Evolutionary conservation across 495 filamentous ascomycete genomes (phyloP).

Genomic region (Penicillium lagena): DNA sequence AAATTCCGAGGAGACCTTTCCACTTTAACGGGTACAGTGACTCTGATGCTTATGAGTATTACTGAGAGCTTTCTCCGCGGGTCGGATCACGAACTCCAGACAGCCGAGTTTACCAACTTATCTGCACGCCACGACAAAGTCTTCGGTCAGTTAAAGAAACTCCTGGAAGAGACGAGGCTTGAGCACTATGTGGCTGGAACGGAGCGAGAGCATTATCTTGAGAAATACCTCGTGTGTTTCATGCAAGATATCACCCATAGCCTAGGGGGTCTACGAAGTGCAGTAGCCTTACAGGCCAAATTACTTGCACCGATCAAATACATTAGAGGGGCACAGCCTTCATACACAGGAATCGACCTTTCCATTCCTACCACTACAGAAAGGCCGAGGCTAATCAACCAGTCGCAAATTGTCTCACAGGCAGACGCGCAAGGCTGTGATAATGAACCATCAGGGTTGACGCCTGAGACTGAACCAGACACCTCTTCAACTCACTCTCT

Average conservation of each 20-base stretch:
- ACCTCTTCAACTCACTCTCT: slow-evolving; percentile 44
- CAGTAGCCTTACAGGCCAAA: slow-evolving; percentile 80
- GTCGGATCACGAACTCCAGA: slow-evolving; percentile 68
- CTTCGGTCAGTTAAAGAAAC: slow-evolving; percentile 68
- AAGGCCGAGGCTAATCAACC: too few relatives aligned
- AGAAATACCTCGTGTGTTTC: slow-evolving; percentile 73
- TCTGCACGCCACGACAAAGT: slow-evolving; percentile 59
- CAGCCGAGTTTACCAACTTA: slow-evolving; percentile 55
- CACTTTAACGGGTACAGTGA: slow-evolving; percentile 67
- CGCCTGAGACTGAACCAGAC: slow-evolving; percentile 8
- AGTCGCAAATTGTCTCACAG: too few relatives aligned
- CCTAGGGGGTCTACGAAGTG: slow-evolving; percentile 84
- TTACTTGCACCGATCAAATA: slow-evolving; percentile 74
- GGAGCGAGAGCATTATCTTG: slow-evolving; percentile 73
- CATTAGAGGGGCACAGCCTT: slow-evolving; percentile 24
- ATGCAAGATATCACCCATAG: slow-evolving; percentile 85
- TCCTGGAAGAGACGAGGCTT: slow-evolving; percentile 79
- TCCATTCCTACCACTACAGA: too few relatives aligned
- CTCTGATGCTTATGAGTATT: slow-evolving; percentile 74
- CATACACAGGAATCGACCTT: slow-evolving; percentile 3
- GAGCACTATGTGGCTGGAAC: slow-evolving; percentile 84
- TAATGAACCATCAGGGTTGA: slow-evolving; percentile 39
- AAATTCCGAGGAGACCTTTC: slow-evolving; percentile 71
- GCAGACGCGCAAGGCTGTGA: slow-evolving; percentile 63
- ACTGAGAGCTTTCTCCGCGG: slow-evolving; percentile 81